phyloP scores from a whole-genome alignment of 805 yeast genomes.

The Kazachstania taianensis region DNA sequence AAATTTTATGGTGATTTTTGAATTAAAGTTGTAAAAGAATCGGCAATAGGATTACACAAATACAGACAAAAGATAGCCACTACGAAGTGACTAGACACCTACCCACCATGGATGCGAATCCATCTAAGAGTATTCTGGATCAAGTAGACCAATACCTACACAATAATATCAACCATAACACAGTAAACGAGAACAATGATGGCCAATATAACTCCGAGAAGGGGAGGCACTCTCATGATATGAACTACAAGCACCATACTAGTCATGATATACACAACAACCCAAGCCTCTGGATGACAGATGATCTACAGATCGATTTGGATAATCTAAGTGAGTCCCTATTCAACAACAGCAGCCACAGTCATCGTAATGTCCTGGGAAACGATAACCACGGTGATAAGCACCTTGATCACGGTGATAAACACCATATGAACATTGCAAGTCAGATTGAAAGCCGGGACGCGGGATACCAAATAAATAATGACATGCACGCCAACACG shows the following conservation, averaged over 20 bases:
- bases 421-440: no score
- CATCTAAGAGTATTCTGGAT: conserved; percentile 23
- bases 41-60: no score
- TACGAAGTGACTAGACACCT: no score
- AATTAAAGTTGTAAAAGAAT: no score
- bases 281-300: conserved; percentile 5
- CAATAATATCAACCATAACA: conserved; percentile 3
- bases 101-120: conserved; percentile 7
- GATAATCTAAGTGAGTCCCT: conserved; percentile 7
- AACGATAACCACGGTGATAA: background rate
- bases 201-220: background rate
- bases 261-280: background rate
- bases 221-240: background rate
- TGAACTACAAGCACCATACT: background rate
- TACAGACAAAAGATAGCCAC: no score
- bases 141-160: conserved; percentile 21
- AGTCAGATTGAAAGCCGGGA: no score
- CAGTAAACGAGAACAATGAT: background rate
- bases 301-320: conserved; percentile 8
- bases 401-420: no score
- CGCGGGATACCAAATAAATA: no score
- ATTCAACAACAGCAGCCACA: background rate
- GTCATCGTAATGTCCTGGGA: background rate
- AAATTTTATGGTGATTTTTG: no score
- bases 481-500: no score